A percentile compares a stretch with the other conserved stretches of the same genome.
These are phyloP conservation scores for Avena insularis DNA, from an alignment of 176 grass and related monocot species.

Conservation along the genomic window DNA sequence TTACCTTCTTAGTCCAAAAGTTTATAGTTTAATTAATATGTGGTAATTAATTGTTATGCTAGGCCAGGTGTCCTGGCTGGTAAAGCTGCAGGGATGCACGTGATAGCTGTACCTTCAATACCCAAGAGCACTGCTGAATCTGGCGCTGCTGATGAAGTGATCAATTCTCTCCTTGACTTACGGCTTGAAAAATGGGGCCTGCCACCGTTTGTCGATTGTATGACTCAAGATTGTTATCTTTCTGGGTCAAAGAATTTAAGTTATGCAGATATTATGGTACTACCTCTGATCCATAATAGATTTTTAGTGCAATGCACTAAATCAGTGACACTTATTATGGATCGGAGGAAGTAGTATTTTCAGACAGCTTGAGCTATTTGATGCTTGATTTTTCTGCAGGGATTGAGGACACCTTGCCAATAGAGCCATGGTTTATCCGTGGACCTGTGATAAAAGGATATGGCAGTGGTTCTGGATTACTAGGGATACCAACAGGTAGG, in stretches of 20 bases:
- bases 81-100: conserved; percentile 90
- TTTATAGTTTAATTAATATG: conserved; percentile 6
- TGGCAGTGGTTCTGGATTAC: conserved; percentile 84
- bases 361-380: conserved; percentile 18
- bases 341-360: not conserved
- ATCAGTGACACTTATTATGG: too few relatives aligned
- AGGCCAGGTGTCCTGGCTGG: conserved; percentile 77
- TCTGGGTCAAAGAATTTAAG: conserved; percentile 1
- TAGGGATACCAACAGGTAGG: conserved; percentile 95
- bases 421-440: conserved; percentile 84
- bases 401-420: conserved; percentile 86
- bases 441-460: conserved; percentile 98
- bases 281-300: too few relatives aligned
- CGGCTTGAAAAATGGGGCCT: conserved; percentile 87
- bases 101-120: conserved; percentile 87
- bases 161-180: conserved; percentile 92
- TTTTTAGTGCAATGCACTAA: too few relatives aligned
- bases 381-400: conserved; percentile 46
- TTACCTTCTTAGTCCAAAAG: not conserved
- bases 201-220: conserved; percentile 86
- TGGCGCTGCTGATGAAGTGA: conserved; percentile 75
- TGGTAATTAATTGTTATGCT: conserved; percentile 43
- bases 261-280: not conserved
- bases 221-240: conserved; percentile 21
- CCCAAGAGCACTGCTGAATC: conserved; percentile 80